A percentile compares a stretch with the other conserved stretches of the same genome.
Evolutionary conservation across 1,284 basidiomycete genomes (phyloP).

Genomic region (Malassezia obtusa): DNA sequence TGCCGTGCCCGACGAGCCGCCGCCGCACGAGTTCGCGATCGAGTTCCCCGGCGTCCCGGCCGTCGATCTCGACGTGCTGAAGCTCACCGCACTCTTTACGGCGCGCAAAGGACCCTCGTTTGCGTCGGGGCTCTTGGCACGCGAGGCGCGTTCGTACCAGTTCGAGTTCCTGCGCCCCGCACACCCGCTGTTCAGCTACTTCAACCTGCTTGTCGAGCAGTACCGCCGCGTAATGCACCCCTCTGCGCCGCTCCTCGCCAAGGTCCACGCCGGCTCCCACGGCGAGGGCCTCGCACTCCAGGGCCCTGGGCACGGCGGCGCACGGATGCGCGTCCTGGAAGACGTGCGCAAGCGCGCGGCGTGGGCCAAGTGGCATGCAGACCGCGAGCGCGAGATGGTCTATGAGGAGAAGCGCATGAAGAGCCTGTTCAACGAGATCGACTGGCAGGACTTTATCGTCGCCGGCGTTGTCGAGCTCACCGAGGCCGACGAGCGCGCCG

Average conservation of each 20-base stretch:
- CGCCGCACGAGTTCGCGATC: slow-evolving; percentile 70
- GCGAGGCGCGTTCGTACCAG: slow-evolving; percentile 88
- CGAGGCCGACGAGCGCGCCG: slow-evolving; percentile 65
- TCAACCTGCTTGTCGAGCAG: slow-evolving; percentile 92
- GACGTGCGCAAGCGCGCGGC: slow-evolving; percentile 66
- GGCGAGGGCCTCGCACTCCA: slow-evolving; percentile 5
- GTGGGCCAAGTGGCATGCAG: slow-evolving; percentile 74
- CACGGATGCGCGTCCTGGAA: slow-evolving; percentile 65
- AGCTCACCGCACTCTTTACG: slow-evolving; percentile 84
- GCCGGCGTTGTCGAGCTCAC: slow-evolving; percentile 99
- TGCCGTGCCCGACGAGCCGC: slow-evolving; percentile 61
- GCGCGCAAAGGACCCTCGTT: slow-evolving; percentile 82
- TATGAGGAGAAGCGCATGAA: slow-evolving; percentile 64
- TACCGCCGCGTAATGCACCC: slow-evolving; percentile 86
- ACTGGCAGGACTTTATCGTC: slow-evolving; percentile 99
- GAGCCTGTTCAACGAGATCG: slow-evolving; percentile 70
- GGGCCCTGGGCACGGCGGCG: slow-evolving; percentile 29
- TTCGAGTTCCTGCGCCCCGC: slow-evolving; percentile 94
- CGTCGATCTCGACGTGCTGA: slow-evolving; percentile 61
- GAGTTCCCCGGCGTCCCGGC: slow-evolving; percentile 80
- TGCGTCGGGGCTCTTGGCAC: slow-evolving; percentile 69
- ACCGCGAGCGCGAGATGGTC: slow-evolving; percentile 72
- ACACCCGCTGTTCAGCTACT: slow-evolving; percentile 90
- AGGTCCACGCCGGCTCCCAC: slow-evolving; percentile 52
- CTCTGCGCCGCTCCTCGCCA: slow-evolving; percentile 62